Conservation (phyloP, 2,329 filamentous ascomycete species). For the Dryadomyces quercivorus region DNA sequence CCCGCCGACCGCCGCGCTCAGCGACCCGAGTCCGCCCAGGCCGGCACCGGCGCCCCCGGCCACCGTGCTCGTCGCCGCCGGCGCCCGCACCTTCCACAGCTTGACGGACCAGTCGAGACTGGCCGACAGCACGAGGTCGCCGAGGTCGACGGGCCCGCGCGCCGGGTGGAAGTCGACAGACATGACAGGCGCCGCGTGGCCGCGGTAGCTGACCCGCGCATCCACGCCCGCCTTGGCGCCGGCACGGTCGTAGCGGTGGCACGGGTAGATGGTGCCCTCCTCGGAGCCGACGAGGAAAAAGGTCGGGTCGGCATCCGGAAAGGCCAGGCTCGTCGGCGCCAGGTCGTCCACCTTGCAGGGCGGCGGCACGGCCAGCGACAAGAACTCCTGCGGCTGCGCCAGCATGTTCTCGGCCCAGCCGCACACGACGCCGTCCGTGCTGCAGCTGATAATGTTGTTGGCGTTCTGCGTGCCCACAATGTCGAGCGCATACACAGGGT, state of each 20-base stretch:
- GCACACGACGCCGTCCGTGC: constrained; percentile 91
- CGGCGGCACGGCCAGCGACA: constrained; percentile 75
- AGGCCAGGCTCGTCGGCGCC: constrained; percentile 86
- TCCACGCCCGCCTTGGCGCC: constrained; percentile 96
- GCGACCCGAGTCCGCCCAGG: constrained; percentile 16
- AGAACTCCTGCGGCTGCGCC: constrained; percentile 85
- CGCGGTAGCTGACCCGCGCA: constrained; percentile 73
- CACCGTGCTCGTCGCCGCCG: constrained; percentile 54
- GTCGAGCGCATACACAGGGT: constrained; percentile 89
- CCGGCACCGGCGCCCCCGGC: background rate
- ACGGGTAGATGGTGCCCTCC: constrained; percentile 91
- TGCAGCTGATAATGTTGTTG: constrained; percentile 96
- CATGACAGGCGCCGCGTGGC: constrained; percentile 90
- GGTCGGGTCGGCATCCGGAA: constrained; percentile 88
- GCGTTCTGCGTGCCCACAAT: constrained; percentile 98
- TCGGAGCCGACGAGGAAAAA: constrained; percentile 97
- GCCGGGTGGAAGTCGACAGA: constrained; percentile 92
- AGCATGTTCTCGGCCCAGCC: constrained; percentile 98
- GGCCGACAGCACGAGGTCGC: constrained; percentile 83
- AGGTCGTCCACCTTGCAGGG: constrained; percentile 90
- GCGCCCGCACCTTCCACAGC: constrained; percentile 85
- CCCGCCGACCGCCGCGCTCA: constrained; percentile 8
- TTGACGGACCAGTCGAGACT: constrained; percentile 96
- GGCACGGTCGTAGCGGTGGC: constrained; percentile 92
- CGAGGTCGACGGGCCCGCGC: constrained; percentile 82